These are phyloP conservation scores for Eucalyptus camaldulensis DNA, from an alignment of 345 rosid genomes.

Conservation along the genomic window DNA sequence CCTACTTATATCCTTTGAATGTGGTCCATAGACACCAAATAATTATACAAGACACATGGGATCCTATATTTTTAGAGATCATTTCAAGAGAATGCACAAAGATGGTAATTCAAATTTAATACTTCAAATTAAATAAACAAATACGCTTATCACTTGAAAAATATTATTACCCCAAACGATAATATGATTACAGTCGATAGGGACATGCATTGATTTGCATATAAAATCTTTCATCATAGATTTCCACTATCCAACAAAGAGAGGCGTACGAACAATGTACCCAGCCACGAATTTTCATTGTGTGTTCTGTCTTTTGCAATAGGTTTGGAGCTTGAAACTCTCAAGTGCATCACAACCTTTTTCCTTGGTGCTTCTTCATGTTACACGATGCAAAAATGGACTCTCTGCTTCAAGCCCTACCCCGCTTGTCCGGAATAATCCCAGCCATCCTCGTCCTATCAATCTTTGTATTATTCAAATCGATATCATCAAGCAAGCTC, in stretches of 20 bases:
- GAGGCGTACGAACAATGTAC: neutral
- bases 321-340: neutral
- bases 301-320: neutral
- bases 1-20: neutral
- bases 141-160: neutral
- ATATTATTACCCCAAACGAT: neutral
- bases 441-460: neutral
- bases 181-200: neutral
- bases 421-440: neutral
- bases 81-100: neutral
- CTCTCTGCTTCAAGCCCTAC: neutral
- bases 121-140: neutral
- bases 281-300: neutral
- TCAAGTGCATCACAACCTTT: neutral
- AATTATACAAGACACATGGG: neutral
- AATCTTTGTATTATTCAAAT: neutral
- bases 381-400: neutral
- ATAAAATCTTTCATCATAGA: neutral
- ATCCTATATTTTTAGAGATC: neutral
- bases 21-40: neutral
- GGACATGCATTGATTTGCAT: neutral
- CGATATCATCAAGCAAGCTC: neutral
- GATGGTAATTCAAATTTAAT: neutral
- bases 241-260: neutral
- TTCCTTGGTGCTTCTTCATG: neutral